Evolutionary conservation across 148 eudicot genomes (phyloP).

Genomic region (Rhododendron molle): DNA sequence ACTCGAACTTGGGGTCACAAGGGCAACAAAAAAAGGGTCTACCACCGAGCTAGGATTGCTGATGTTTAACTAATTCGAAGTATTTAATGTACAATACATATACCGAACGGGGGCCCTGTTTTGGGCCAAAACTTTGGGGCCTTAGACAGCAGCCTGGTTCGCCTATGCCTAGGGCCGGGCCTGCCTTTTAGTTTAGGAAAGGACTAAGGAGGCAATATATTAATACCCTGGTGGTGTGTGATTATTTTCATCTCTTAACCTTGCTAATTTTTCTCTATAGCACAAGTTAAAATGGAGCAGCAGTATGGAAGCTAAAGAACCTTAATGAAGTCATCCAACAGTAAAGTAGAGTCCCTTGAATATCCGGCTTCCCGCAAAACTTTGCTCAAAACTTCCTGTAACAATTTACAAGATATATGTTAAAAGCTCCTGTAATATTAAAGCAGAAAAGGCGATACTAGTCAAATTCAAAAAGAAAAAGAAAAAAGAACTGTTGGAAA

Average conservation of each 20-base stretch:
- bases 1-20: no score
- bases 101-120: no score
- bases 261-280: no score
- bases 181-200: neutral
- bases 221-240: neutral
- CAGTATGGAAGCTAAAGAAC: slow-evolving; percentile 23
- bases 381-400: slow-evolving; percentile 64
- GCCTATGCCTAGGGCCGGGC: neutral
- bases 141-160: neutral
- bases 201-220: neutral
- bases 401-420: slow-evolving; percentile 1
- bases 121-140: neutral
- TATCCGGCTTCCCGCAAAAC: slow-evolving; percentile 81
- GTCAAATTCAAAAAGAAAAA: neutral
- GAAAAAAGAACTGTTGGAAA: neutral
- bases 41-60: no score
- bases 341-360: slow-evolving; percentile 55
- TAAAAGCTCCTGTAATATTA: neutral
- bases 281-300: neutral
- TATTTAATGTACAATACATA: no score
- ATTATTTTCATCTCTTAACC: neutral
- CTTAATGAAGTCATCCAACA: slow-evolving; percentile 78
- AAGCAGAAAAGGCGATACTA: neutral
- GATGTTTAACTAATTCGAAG: no score
- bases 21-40: no score